Percentiles rank a stretch among this genome's conserved stretches.
These are phyloP conservation scores for Pyrenopolyporus hunteri DNA, from an alignment of 495 filamentous ascomycete species.

Conservation along the genomic window DNA sequence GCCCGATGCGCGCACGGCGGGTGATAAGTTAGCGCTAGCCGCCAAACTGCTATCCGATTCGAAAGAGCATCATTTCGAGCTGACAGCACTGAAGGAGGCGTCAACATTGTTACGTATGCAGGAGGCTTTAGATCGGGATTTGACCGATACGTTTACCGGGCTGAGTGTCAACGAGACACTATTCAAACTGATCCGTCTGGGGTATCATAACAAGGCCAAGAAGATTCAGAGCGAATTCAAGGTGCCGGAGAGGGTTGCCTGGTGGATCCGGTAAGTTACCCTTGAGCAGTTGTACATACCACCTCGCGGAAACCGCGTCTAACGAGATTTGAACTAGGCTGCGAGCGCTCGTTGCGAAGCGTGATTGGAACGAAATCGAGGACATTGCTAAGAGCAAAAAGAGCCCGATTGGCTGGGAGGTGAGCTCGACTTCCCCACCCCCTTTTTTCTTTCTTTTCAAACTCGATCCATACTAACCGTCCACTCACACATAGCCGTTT, in stretches of 20 bases:
- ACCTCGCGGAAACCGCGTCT: not conserved
- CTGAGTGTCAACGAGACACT: conserved; percentile 89
- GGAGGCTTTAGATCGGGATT: conserved; percentile 80
- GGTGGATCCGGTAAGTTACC: conserved; percentile 74
- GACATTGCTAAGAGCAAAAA: conserved; percentile 75
- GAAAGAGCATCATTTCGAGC: conserved; percentile 77
- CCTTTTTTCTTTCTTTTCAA: not conserved
- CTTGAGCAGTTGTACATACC: not conserved
- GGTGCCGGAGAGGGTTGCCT: conserved; percentile 84
- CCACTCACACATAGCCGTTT: conserved; percentile 68
- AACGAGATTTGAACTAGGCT: conserved; percentile 55
- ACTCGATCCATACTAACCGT: conserved; percentile 8
- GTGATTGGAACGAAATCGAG: conserved; percentile 92
- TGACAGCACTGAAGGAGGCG: conserved; percentile 78
- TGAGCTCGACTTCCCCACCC: conserved; percentile 50
- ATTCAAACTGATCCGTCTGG: conserved; percentile 76
- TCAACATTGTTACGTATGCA: conserved; percentile 81
- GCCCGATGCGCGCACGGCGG: conserved; percentile 61
- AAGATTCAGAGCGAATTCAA: conserved; percentile 92
- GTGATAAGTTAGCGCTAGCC: conserved; percentile 85
- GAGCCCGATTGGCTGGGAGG: conserved; percentile 97
- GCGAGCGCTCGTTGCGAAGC: conserved; percentile 83
- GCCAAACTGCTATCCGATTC: conserved; percentile 81
- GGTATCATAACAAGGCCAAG: conserved; percentile 78
- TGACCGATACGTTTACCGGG: conserved; percentile 76